A percentile compares a stretch with the other conserved stretches of the same genome.
Evolutionary conservation across 164 flowering plant species (phyloP).

Genomic region (Magnolia kwangsiensis): DNA sequence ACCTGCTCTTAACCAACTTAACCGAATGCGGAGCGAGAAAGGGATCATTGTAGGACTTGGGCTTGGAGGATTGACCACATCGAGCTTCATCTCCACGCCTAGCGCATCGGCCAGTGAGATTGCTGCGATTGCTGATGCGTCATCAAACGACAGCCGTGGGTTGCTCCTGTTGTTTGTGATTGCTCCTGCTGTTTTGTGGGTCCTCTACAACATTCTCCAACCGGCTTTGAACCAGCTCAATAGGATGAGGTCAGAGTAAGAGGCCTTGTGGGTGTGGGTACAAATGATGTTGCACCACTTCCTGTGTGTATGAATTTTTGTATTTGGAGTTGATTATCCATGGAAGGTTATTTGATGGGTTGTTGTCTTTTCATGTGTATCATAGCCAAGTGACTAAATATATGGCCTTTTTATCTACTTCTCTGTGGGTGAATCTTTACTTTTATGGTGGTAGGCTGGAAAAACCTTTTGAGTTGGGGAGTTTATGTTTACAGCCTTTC

Average conservation of each 20-base stretch:
- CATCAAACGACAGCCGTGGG: slow-evolving; percentile 51
- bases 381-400: neutral
- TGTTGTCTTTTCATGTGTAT: neutral
- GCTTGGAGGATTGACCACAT: slow-evolving; percentile 55
- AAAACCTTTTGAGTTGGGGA: neutral
- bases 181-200: slow-evolving; percentile 70
- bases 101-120: slow-evolving; percentile 52
- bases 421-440: neutral
- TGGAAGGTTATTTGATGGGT: neutral
- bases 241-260: slow-evolving; percentile 63
- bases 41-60: slow-evolving; percentile 71
- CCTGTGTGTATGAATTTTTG: slow-evolving; percentile 1
- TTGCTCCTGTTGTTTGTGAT: slow-evolving; percentile 56
- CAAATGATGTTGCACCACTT: neutral
- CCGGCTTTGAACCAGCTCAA: slow-evolving; percentile 93
- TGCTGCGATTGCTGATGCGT: slow-evolving; percentile 46
- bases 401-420: neutral
- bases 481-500: neutral
- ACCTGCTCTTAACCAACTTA: slow-evolving; percentile 83
- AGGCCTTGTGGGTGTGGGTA: neutral
- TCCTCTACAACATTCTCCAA: slow-evolving; percentile 63
- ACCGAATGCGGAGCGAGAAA: slow-evolving; percentile 54
- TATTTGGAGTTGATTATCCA: neutral
- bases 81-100: slow-evolving; percentile 39
- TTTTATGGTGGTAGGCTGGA: neutral